Conservation (phyloP, 805 yeast species). For the Naumovozyma castellii region DNA sequence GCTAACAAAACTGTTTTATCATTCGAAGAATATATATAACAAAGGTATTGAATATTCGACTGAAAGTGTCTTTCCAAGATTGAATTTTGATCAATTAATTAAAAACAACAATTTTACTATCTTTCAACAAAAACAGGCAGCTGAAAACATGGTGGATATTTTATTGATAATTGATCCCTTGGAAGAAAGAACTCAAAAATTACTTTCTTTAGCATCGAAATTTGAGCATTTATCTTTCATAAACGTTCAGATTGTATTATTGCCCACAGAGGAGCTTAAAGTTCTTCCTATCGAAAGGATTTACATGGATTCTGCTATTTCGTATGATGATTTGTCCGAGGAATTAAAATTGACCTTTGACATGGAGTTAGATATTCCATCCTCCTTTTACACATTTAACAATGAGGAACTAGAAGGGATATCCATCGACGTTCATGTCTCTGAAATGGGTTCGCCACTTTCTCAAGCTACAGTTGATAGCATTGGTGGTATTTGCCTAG, state of each 20-base stretch:
- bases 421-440: conserved; percentile 63
- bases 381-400: conserved; percentile 15
- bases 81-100: conserved; percentile 32
- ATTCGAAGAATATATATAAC: conserved; percentile 14
- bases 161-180: conserved; percentile 63
- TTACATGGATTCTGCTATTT: conserved; percentile 32
- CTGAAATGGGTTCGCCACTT: conserved; percentile 30
- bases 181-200: conserved; percentile 56
- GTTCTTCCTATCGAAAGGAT: conserved; percentile 47
- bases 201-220: conserved; percentile 39
- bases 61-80: conserved; percentile 37
- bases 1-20: conserved; percentile 37
- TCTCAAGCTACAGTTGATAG: conserved; percentile 23
- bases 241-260: conserved; percentile 43
- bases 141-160: conserved; percentile 38
- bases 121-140: conserved; percentile 18
- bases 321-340: conserved; percentile 29
- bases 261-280: conserved; percentile 42
- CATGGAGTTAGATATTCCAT: conserved; percentile 19
- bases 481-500: conserved; percentile 43
- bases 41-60: conserved; percentile 35
- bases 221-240: conserved; percentile 40
- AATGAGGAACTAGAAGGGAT: conserved; percentile 44
- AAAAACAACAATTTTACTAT: conserved; percentile 12
- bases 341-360: conserved; percentile 18